Conservation (phyloP, 2,329 filamentous ascomycete genomes). For the Metarhizium robertsii region DNA sequence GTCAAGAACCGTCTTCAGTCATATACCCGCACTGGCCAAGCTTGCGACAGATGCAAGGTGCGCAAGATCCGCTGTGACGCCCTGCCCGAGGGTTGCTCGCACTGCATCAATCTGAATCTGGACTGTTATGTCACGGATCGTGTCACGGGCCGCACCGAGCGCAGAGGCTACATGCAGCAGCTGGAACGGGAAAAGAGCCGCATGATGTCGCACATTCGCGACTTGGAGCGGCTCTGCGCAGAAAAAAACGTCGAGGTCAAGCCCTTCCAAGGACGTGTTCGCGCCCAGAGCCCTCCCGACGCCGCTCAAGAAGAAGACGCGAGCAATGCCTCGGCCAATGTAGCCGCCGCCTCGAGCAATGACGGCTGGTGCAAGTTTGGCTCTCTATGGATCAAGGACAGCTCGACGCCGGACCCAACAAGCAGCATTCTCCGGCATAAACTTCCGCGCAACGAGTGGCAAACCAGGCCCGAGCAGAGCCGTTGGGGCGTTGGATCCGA, state of each 20-base stretch:
- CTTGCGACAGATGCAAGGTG: constrained; percentile 83
- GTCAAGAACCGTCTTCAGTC: constrained; percentile 47
- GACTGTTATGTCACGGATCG: constrained; percentile 81
- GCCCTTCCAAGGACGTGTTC: constrained; percentile 30
- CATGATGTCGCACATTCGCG: constrained; percentile 56
- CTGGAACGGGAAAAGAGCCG: constrained; percentile 64
- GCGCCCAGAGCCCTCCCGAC: constrained; percentile 17
- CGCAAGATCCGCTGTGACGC: constrained; percentile 85
- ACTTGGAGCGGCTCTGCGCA: constrained; percentile 57
- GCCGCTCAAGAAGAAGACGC: constrained; percentile 17
- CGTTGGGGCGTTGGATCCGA: constrained; percentile 58
- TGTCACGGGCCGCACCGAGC: constrained; percentile 72
- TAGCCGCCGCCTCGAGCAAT: constrained; percentile 8
- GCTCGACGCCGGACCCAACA: constrained; percentile 5
- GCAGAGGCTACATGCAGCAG: constrained; percentile 67
- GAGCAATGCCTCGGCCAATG: constrained; percentile 13
- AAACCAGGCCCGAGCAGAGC: constrained; percentile 45
- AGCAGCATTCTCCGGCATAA: constrained; percentile 13
- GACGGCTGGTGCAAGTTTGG: constrained; percentile 24
- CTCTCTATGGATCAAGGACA: constrained; percentile 26
- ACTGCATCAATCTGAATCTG: constrained; percentile 66
- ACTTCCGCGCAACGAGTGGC: constrained; percentile 23
- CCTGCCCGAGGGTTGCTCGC: constrained; percentile 69
- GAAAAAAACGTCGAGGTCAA: constrained; percentile 52
- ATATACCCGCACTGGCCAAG: constrained; percentile 64